These are phyloP conservation scores for Rhodotorula sp. DNA, from an alignment of 1,284 basidiomycete genomes.

Conservation along the genomic window DNA sequence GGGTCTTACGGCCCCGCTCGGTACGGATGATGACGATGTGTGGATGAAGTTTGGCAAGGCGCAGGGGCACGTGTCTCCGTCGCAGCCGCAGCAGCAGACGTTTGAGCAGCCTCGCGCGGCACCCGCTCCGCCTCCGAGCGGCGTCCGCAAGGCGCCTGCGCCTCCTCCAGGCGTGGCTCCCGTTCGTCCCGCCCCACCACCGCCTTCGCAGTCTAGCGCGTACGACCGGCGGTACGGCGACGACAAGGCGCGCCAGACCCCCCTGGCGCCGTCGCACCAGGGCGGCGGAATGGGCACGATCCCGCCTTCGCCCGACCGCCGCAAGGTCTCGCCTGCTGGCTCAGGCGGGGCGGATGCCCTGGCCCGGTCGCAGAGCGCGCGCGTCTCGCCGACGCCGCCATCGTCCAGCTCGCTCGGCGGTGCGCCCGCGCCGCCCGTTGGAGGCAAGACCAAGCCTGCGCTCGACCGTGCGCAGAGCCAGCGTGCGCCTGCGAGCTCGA, in stretches of 20 bases:
- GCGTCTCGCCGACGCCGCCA: not conserved
- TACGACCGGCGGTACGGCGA: slow-evolving; percentile 18
- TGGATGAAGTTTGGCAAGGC: slow-evolving; percentile 68
- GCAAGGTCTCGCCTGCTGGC: slow-evolving; percentile 6
- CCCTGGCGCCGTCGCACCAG: slow-evolving; percentile 16
- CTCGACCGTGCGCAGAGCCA: slow-evolving; percentile 53
- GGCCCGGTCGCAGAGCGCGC: slow-evolving; percentile 36
- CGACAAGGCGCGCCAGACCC: slow-evolving; percentile 22
- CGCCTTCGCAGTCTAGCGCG: slow-evolving; percentile 17
- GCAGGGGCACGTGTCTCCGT: not conserved
- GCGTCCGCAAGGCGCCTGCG: slow-evolving; percentile 39
- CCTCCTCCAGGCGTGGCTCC: slow-evolving; percentile 19
- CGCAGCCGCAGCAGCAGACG: slow-evolving; percentile 15
- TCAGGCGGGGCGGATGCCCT: not conserved
- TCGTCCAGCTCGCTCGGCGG: not conserved
- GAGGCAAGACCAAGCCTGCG: not conserved
- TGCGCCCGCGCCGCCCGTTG: not conserved
- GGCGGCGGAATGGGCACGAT: too few species aligned
- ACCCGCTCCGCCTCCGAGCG: slow-evolving; percentile 30
- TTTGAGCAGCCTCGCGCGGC: slow-evolving; percentile 41
- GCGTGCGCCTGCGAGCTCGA: slow-evolving; percentile 47
- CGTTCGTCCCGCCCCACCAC: slow-evolving; percentile 16
- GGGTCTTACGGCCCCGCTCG: slow-evolving; percentile 47
- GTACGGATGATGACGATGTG: slow-evolving; percentile 59
- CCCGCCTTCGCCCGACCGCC: slow-evolving; percentile 17